Conservation (phyloP, 345 rosid species). For the Eucalyptus guilfoylei region DNA sequence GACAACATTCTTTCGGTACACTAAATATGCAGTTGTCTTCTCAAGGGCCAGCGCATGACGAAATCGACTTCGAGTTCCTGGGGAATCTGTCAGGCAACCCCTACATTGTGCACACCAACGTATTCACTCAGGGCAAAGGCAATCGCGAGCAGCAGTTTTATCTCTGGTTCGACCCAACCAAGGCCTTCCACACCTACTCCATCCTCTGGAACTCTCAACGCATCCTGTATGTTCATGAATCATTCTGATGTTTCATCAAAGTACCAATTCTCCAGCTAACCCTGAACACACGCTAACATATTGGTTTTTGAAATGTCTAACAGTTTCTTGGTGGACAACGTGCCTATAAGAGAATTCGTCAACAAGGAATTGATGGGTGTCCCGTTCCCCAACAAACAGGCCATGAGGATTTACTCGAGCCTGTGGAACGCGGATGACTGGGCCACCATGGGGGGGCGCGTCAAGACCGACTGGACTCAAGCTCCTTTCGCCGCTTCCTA, state of each 20-base stretch:
- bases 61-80: conserved; percentile 3
- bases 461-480: conserved; percentile 43
- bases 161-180: conserved; percentile 2
- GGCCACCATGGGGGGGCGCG: conserved; percentile 48
- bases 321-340: conserved; percentile 38
- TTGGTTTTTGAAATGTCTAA: no score
- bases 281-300: not conserved
- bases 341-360: conserved; percentile 41
- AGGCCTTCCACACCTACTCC: conserved; percentile 1
- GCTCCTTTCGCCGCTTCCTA: conserved; percentile 49
- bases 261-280: not conserved
- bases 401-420: conserved; percentile 48
- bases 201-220: not conserved
- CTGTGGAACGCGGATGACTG: conserved; percentile 52
- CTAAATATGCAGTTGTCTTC: not conserved
- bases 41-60: not conserved
- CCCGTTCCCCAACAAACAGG: conserved; percentile 26
- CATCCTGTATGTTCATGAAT: not conserved
- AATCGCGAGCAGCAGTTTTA: not conserved
- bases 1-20: not conserved
- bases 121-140: not conserved
- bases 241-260: not conserved
- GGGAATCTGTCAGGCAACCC: not conserved
- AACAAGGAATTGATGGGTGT: conserved; percentile 24
- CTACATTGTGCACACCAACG: not conserved